Evolutionary conservation across 2,329 filamentous ascomycete species (phyloP).

Genomic region (Pseudocercospora pini-densiflorae): DNA sequence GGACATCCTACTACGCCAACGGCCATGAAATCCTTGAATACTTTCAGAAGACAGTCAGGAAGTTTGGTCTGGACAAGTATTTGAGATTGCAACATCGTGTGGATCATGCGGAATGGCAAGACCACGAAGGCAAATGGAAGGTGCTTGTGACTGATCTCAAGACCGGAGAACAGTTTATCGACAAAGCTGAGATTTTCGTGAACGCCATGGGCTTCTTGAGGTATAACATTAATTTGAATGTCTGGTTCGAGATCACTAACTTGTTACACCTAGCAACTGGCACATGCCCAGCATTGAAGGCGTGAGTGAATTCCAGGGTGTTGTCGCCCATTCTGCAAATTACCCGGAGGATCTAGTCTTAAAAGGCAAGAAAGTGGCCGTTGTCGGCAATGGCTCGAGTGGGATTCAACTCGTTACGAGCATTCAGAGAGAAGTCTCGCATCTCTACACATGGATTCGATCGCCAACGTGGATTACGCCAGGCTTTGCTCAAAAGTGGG

Average conservation of each 20-base stretch:
- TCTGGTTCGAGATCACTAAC: not conserved
- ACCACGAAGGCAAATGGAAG: slow-evolving; percentile 54
- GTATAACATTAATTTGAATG: not conserved
- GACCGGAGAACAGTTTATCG: slow-evolving; percentile 39
- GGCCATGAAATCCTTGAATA: slow-evolving; percentile 42
- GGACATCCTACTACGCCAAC: slow-evolving; percentile 17
- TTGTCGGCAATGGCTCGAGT: slow-evolving; percentile 51
- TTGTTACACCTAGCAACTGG: slow-evolving; percentile 30
- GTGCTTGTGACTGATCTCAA: slow-evolving; percentile 45
- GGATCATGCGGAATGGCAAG: slow-evolving; percentile 53
- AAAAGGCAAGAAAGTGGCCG: slow-evolving; percentile 45
- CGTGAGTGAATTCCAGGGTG: slow-evolving; percentile 50
- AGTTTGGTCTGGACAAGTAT: slow-evolving; percentile 37
- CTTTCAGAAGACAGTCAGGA: slow-evolving; percentile 20
- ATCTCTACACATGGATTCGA: not conserved
- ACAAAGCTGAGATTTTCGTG: slow-evolving; percentile 46
- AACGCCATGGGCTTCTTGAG: slow-evolving; percentile 47
- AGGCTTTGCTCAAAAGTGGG: not conserved
- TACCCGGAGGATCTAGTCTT: slow-evolving; percentile 50
- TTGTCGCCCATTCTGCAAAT: slow-evolving; percentile 47
- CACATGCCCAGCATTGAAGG: slow-evolving; percentile 45
- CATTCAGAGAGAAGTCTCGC: not conserved
- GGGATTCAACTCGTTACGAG: slow-evolving; percentile 52
- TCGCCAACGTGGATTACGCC: not conserved
- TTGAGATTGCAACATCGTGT: slow-evolving; percentile 57